Base-by-base conservation (phyloP, 306 rosid species). In the Lablab purpureus region DNA sequence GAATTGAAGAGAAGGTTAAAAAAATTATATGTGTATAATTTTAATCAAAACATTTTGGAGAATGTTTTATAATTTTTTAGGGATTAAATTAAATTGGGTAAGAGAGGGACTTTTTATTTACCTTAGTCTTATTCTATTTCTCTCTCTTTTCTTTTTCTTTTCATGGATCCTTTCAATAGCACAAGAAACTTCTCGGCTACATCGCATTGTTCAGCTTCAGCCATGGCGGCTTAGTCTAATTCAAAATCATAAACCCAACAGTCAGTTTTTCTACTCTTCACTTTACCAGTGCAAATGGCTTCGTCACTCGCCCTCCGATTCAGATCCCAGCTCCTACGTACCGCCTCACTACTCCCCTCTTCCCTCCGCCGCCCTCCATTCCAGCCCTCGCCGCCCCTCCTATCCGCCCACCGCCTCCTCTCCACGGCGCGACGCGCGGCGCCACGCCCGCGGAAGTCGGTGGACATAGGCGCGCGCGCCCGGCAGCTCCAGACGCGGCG, bases 401-500 rank as follows among this genome's bases (percentile, higher is more conserved):
- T 67, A 6, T 68, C 82, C 59, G 21, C 71, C 55, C 81, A 78
- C 68, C 93, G 96, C 1, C 83, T 91, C 76, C 81, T 94, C 79
- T 94, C 97, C 22, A 90, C 97, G 0, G 73, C 82, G 10, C 91
- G 99, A 0, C 89, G 95, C 37, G 58, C 58, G 23, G 87, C 87
- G 4, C 64, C 73, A 46, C 89, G 97, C 14, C 47, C 91, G 2
- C 91, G 88, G 40, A 92, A 89, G 21, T 0, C 85, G 0, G 80
- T 89, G 0, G 97, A 92, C 85, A 92, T 94, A 70, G 95, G 91
- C 4, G 90, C 90, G 1, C 97, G 97, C 15, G 97, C 99, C 19
- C 85, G 97, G 15, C 99, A 94, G 70, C 93, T 92, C 50, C 99
- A 94, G 84, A 81, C 83, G 2, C 97, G 93, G 1, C 90, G 99